A percentile compares a stretch with the other conserved stretches of the same genome.
These are phyloP conservation scores for Fragosphaeria purpurea DNA, from an alignment of 2,329 filamentous ascomycete genomes.

Conservation along the genomic window DNA sequence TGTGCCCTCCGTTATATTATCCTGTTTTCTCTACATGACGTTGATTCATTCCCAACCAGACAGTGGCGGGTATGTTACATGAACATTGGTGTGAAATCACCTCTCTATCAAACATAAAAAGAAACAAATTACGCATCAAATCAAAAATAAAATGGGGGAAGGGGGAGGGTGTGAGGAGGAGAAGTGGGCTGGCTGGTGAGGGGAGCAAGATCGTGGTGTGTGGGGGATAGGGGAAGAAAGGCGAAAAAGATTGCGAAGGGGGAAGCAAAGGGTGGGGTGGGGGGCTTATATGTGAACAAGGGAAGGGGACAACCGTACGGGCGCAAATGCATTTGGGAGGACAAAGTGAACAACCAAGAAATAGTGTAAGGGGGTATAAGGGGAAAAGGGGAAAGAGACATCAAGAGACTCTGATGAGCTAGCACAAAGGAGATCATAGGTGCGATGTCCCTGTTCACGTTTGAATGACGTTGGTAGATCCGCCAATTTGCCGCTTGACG, in stretches of 20 bases:
- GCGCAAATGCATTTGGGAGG: too few species aligned
- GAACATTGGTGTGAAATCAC: slow-evolving; percentile 11
- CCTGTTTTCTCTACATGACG: slow-evolving; percentile 17
- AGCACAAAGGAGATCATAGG: not conserved
- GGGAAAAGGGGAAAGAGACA: not conserved
- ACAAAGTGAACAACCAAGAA: not conserved
- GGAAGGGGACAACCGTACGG: too few species aligned
- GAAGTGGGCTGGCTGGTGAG: not conserved
- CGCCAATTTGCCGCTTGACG: slow-evolving; percentile 78
- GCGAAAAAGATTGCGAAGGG: not conserved
- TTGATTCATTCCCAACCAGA: slow-evolving; percentile 14
- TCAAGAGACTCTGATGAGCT: not conserved
- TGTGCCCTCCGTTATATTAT: slow-evolving; percentile 16
- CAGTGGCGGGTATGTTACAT: slow-evolving; percentile 15
- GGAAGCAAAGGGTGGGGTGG: too few species aligned
- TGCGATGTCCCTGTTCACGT: slow-evolving; percentile 25
- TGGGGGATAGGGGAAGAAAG: not conserved
- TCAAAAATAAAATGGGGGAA: not conserved
- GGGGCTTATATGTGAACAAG: too few species aligned
- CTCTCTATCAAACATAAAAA: slow-evolving; percentile 11
- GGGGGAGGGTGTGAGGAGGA: not conserved
- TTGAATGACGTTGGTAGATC: slow-evolving; percentile 40
- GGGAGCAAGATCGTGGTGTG: not conserved
- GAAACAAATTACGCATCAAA: slow-evolving; percentile 1
- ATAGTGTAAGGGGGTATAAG: not conserved